A percentile compares a stretch with the other conserved stretches of the same genome.
Evolutionary conservation across 2,329 filamentous ascomycete genomes (phyloP).

Genomic region (Aspergillus flavus): DNA sequence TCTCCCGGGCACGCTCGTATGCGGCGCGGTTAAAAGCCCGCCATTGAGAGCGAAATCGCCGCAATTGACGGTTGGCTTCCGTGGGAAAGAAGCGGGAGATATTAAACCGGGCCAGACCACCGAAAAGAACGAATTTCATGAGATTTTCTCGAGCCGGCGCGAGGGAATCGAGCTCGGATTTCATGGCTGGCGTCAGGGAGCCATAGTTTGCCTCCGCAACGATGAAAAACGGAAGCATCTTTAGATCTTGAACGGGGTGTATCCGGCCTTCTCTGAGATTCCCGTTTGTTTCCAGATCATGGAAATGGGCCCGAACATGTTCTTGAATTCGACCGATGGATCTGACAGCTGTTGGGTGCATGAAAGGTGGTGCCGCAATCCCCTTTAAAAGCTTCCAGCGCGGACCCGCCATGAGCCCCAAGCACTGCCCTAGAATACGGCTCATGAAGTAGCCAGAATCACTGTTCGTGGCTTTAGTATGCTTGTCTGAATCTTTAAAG

Average conservation of each 20-base stretch:
- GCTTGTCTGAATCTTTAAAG: constrained; percentile 49
- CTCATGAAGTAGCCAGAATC: constrained; percentile 46
- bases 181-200: constrained; percentile 24
- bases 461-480: constrained; percentile 47
- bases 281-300: background rate
- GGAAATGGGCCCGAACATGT: constrained; percentile 2
- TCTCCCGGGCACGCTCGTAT: constrained; percentile 3
- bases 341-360: background rate
- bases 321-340: constrained; percentile 10
- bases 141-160: constrained; percentile 34
- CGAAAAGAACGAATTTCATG: constrained; percentile 37
- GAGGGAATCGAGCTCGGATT: constrained; percentile 24
- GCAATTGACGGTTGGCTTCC: constrained; percentile 28
- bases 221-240: constrained; percentile 42
- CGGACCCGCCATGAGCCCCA: constrained; percentile 40
- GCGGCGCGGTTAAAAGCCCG: constrained; percentile 36
- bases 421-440: constrained; percentile 46
- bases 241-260: constrained; percentile 34
- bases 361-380: background rate
- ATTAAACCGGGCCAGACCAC: constrained; percentile 35
- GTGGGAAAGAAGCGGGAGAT: constrained; percentile 20
- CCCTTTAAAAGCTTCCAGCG: constrained; percentile 1
- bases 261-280: constrained; percentile 2
- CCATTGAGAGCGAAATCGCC: constrained; percentile 35
- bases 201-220: constrained; percentile 46